Conservation (phyloP, 1,284 basidiomycete genomes). For the Porodaedalea pini region DNA sequence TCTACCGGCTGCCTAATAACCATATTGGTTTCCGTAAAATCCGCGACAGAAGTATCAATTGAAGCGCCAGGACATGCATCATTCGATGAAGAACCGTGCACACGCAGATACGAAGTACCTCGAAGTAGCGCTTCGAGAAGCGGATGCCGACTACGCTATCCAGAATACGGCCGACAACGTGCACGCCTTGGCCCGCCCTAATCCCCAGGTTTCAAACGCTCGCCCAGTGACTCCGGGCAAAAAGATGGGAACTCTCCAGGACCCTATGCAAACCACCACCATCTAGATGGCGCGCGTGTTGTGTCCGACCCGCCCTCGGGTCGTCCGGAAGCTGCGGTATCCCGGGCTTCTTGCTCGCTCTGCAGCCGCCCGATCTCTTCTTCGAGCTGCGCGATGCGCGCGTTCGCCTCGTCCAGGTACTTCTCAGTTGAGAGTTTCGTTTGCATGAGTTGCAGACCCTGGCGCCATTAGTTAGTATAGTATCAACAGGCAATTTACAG, state of each 20-base stretch:
- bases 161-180: too few relatives aligned
- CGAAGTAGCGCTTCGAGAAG: too few relatives aligned
- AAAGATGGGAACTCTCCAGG: not conserved
- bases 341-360: constrained; percentile 16
- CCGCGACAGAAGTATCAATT: not conserved
- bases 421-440: constrained; percentile 64
- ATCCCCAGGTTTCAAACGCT: too few relatives aligned
- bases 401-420: constrained; percentile 56
- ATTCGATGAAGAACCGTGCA: not conserved
- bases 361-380: constrained; percentile 48
- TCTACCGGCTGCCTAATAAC: not conserved
- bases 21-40: not conserved
- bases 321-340: constrained; percentile 10
- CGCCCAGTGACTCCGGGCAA: too few relatives aligned
- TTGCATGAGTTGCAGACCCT: constrained; percentile 65
- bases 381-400: constrained; percentile 53
- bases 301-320: not conserved
- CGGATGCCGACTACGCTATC: too few relatives aligned
- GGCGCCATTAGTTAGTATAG: constrained; percentile 16
- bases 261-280: constrained; percentile 13
- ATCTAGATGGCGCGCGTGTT: constrained; percentile 6
- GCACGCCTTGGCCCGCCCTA: too few relatives aligned
- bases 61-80: not conserved
- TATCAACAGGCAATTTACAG: too few relatives aligned
- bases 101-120: not conserved